phyloP scores from a whole-genome alignment of 148 eudicot species.

The Rhododendron williamsianum region DNA sequence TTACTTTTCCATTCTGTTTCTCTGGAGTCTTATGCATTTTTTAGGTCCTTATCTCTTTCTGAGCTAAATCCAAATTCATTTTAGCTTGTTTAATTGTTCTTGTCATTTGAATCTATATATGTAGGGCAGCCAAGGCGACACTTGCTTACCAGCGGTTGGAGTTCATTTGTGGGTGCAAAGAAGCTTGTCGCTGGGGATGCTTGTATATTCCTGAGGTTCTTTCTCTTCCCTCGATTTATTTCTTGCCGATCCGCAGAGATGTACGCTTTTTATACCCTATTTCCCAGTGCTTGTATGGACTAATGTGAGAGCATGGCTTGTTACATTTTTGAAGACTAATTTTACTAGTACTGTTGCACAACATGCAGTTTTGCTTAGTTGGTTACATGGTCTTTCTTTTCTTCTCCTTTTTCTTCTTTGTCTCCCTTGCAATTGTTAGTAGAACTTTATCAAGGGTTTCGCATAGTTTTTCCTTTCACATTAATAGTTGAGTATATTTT shows the following conservation, averaged over 20 bases:
- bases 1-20: not conserved
- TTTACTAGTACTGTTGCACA: not conserved
- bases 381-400: not conserved
- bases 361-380: not conserved
- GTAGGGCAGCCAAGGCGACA: conserved; percentile 24
- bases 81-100: not conserved
- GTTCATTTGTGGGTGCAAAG: conserved; percentile 13
- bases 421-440: not conserved
- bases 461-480: not conserved
- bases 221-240: conserved; percentile 1
- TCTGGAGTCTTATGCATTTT: not conserved
- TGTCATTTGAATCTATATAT: not conserved
- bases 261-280: not conserved
- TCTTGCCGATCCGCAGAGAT: not conserved
- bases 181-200: conserved; percentile 21
- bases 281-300: not conserved
- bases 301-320: not conserved
- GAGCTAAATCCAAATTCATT: not conserved
- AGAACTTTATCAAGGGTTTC: not conserved
- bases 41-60: not conserved
- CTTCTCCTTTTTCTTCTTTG: not conserved
- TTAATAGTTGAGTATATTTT: not conserved
- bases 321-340: not conserved
- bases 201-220: conserved; percentile 21
- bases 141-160: conserved; percentile 24